Evolutionary conservation across 2,329 filamentous ascomycete species (phyloP).

Genomic region (Helotiales sp.): DNA sequence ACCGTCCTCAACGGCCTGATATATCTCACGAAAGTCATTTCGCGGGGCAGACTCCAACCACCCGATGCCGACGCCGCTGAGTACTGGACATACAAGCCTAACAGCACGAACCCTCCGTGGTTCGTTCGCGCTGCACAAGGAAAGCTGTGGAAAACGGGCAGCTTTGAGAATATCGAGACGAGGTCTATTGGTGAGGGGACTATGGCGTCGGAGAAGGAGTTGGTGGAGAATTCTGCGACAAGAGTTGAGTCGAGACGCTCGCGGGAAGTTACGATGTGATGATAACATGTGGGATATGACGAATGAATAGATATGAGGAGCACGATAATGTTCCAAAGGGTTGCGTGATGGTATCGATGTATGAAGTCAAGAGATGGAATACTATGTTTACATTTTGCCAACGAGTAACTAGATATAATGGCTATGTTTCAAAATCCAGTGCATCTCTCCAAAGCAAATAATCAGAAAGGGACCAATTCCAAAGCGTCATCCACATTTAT

Average conservation of each 20-base stretch:
- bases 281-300: neutral
- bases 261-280: slow-evolving; percentile 3
- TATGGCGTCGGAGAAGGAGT: slow-evolving; percentile 34
- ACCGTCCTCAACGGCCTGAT: slow-evolving; percentile 58
- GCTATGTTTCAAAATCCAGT: too few relatives aligned
- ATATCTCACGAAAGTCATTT: slow-evolving; percentile 53
- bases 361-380: neutral
- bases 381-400: too few relatives aligned
- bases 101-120: slow-evolving; percentile 59
- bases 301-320: neutral
- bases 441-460: too few relatives aligned
- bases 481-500: too few relatives aligned
- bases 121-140: slow-evolving; percentile 46
- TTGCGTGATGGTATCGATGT: neutral
- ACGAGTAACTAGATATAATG: too few relatives aligned
- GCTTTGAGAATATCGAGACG: slow-evolving; percentile 17
- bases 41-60: slow-evolving; percentile 54
- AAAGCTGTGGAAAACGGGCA: slow-evolving; percentile 30
- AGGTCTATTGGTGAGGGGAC: slow-evolving; percentile 18
- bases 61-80: slow-evolving; percentile 60
- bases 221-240: slow-evolving; percentile 27
- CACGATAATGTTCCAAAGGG: neutral
- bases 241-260: neutral
- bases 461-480: too few relatives aligned
- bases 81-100: slow-evolving; percentile 58